These are phyloP conservation scores for Fomitopsis palustris DNA, from an alignment of 1,284 basidiomycete species.

Conservation along the genomic window DNA sequence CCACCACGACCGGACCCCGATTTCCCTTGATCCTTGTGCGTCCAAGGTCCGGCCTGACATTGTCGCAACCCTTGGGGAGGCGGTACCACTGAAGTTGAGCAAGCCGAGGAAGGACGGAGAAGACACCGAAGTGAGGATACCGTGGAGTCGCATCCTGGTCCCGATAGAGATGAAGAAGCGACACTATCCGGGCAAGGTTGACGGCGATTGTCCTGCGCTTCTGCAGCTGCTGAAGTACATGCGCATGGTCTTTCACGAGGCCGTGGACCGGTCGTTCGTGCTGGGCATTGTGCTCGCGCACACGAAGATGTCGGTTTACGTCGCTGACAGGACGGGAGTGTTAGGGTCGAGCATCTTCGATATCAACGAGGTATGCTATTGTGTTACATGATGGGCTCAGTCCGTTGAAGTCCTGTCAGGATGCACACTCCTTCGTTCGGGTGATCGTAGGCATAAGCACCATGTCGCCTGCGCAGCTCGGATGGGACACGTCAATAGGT, in stretches of 20 bases:
- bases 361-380: neutral
- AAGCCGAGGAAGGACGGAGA: neutral
- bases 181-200: neutral
- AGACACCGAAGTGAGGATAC: neutral
- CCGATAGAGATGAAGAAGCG: neutral
- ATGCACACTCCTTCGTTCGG: neutral
- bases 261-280: slow-evolving; percentile 1
- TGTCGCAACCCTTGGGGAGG: neutral
- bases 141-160: neutral
- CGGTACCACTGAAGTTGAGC: too few relatives aligned
- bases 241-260: neutral
- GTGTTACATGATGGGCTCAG: neutral
- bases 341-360: neutral
- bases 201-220: neutral
- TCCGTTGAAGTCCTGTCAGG: neutral
- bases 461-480: neutral
- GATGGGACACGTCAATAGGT: slow-evolving; percentile 4
- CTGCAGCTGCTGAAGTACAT: neutral
- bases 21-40: neutral
- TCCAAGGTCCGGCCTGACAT: neutral
- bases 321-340: slow-evolving; percentile 3
- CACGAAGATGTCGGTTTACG: neutral
- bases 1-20: neutral
- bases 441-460: neutral
- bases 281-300: slow-evolving; percentile 1